Conservation (phyloP, 352 stramenopile species). For the Globisporangium lucens region DNA sequence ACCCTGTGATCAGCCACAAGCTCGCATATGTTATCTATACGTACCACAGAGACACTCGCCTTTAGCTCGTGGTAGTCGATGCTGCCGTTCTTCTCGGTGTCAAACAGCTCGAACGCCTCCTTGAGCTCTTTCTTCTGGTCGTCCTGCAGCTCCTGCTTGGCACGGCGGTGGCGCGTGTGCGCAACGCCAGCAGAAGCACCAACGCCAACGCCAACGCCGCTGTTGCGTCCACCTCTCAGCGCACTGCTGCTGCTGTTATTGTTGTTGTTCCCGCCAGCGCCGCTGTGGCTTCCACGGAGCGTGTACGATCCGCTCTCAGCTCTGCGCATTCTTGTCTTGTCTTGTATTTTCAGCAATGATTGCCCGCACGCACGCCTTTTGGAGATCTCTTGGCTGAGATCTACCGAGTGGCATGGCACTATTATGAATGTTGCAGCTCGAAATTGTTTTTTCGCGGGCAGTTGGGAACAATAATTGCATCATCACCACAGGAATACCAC, state of each 20-base stretch:
- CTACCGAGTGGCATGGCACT: constrained; percentile 16
- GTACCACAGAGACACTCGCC: constrained; percentile 18
- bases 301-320: neutral
- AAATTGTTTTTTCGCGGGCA: constrained; percentile 8
- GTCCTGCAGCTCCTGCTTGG: constrained; percentile 70
- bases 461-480: neutral
- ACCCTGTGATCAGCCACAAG: neutral
- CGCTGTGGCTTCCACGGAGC: constrained; percentile 5
- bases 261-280: constrained; percentile 1
- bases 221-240: neutral
- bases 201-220: neutral
- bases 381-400: neutral
- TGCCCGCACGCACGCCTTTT: neutral
- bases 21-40: too few relatives aligned
- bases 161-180: constrained; percentile 29
- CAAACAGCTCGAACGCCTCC: constrained; percentile 93
- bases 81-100: constrained; percentile 86
- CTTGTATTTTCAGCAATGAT: neutral
- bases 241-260: neutral
- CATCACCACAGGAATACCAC: neutral
- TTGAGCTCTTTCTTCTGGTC: constrained; percentile 89
- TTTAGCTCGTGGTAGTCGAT: constrained; percentile 95
- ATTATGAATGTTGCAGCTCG: constrained; percentile 18
- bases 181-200: neutral
- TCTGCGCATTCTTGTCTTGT: constrained; percentile 9